Conservation (phyloP, 129 eudicot species). For the Flaveria robusta region DNA sequence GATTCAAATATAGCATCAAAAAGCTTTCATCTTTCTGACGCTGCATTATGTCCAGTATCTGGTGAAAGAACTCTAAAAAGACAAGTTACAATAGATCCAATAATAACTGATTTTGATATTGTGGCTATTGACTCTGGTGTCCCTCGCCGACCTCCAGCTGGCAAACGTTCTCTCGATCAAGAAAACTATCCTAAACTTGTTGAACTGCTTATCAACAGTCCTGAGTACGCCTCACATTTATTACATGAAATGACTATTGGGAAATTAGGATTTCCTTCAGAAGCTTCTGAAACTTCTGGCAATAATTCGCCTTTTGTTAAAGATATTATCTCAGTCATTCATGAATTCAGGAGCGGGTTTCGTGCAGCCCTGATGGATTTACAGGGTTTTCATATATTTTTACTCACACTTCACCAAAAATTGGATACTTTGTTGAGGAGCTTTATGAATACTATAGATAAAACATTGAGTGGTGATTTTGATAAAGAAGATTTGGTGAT, state of each 20-base stretch:
- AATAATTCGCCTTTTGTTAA: constrained; percentile 29
- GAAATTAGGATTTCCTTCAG: constrained; percentile 65
- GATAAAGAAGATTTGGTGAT: constrained; percentile 70
- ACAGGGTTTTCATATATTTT: constrained; percentile 94
- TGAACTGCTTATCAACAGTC: constrained; percentile 87
- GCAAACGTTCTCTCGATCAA: constrained; percentile 84
- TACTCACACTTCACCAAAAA: constrained; percentile 86
- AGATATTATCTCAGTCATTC: constrained; percentile 61
- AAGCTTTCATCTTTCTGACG: constrained; percentile 66
- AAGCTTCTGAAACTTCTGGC: constrained; percentile 40
- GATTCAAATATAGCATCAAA: constrained; percentile 52
- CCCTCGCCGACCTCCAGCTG: constrained; percentile 97
- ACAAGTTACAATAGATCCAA: constrained; percentile 51
- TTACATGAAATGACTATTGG: constrained; percentile 76
- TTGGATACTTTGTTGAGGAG: constrained; percentile 63
- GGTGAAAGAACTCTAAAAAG: constrained; percentile 50
- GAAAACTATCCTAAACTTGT: constrained; percentile 84
- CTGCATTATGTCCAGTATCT: constrained; percentile 52
- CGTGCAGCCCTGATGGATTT: constrained; percentile 88
- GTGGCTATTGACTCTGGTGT: constrained; percentile 95
- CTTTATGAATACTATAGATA: constrained; percentile 56
- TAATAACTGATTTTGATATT: constrained; percentile 48
- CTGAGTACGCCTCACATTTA: constrained; percentile 73
- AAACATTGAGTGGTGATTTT: constrained; percentile 50
- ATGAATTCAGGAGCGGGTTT: constrained; percentile 73